These are phyloP conservation scores for Eucalyptus leucophloia DNA, from an alignment of 345 rosid genomes.

Conservation along the genomic window DNA sequence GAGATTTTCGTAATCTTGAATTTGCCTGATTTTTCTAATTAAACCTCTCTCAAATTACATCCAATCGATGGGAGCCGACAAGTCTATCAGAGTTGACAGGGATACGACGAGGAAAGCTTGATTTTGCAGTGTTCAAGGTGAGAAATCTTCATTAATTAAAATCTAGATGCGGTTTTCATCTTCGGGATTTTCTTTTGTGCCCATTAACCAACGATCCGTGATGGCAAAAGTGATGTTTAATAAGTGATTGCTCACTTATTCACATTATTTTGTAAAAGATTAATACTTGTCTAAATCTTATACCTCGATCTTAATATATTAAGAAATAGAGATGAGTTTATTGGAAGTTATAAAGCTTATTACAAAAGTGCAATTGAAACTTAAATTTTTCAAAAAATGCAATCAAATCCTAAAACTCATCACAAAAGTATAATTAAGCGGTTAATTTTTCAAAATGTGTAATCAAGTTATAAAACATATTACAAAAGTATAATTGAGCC, in stretches of 20 bases:
- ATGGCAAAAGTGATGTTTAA: not conserved
- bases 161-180: not conserved
- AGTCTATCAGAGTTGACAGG: no score
- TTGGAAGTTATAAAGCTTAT: not conserved
- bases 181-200: not conserved
- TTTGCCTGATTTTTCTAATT: not conserved
- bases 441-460: no score
- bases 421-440: no score
- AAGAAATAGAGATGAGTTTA: not conserved
- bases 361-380: no score
- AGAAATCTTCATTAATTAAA: not conserved
- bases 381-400: no score
- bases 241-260: not conserved
- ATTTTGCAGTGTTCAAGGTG: not conserved
- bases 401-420: no score
- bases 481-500: not conserved
- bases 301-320: not conserved
- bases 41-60: not conserved
- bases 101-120: not conserved
- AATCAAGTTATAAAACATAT: no score
- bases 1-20: not conserved
- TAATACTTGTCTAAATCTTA: not conserved
- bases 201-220: not conserved
- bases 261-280: not conserved
- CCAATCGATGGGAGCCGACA: not conserved